phyloP scores from a whole-genome alignment of 495 filamentous ascomycete species.

The Darksidea phi region DNA sequence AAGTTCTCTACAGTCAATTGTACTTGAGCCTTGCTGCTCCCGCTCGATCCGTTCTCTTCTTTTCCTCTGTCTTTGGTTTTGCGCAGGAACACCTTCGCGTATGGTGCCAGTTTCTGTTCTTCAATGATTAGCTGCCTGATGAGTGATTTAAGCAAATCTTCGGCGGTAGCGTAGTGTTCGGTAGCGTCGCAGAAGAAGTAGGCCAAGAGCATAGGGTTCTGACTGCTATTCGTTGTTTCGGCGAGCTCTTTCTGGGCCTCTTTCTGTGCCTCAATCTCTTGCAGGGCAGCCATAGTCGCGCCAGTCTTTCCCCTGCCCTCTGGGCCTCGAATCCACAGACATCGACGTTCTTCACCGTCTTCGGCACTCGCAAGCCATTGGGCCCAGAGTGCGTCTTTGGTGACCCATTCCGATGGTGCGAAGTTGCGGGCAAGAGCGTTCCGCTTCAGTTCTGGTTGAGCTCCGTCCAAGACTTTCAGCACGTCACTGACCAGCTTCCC shows the following conservation, averaged over 20 bases:
- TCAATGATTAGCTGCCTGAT: constrained; percentile 42
- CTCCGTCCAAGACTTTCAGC: constrained; percentile 34
- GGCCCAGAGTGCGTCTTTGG: constrained; percentile 39
- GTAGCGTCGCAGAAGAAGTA: constrained; percentile 46
- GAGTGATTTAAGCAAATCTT: constrained; percentile 45
- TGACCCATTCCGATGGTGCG: constrained; percentile 42
- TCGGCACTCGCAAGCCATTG: constrained; percentile 34
- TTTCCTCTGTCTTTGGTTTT: constrained; percentile 23
- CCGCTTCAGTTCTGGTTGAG: constrained; percentile 22
- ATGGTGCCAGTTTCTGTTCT: constrained; percentile 41
- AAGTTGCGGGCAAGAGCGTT: constrained; percentile 37
- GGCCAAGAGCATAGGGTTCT: constrained; percentile 43
- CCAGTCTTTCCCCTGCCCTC: constrained; percentile 36
- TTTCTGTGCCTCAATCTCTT: constrained; percentile 36
- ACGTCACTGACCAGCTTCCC: constrained; percentile 38
- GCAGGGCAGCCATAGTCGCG: constrained; percentile 31
- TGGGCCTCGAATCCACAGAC: constrained; percentile 41
- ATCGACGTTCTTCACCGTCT: constrained; percentile 9
- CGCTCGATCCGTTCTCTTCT: no score
- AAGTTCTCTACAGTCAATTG: background rate
- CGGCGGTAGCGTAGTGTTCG: constrained; percentile 42
- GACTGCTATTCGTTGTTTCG: constrained; percentile 6
- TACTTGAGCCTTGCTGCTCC: no score
- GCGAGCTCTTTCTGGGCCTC: background rate
- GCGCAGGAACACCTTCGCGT: constrained; percentile 44